Evolutionary conservation across 345 rosid genomes (phyloP), one percentile per base, ranked within the genome.

Genomic region (Dovyalis caffra): DNA sequence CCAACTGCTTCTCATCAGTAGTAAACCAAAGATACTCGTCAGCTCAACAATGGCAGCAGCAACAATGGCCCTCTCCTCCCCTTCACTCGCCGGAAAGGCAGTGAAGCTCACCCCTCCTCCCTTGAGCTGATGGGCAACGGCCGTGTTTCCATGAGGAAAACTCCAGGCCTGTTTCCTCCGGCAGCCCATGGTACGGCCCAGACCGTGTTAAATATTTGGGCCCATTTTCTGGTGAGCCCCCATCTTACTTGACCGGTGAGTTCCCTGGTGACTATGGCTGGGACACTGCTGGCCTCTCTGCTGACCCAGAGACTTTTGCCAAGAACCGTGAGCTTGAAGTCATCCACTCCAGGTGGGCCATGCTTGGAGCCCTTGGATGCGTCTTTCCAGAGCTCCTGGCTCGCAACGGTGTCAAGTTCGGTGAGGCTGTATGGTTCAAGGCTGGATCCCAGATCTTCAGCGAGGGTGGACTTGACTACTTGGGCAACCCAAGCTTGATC

Each of bases 241-340:
- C 82, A 15, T 51, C 53, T 49, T 82, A 78, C 77, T 45, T 82
- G 32, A 72, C 76, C 2, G 73, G 80, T 3, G 80, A 78, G 67
- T 75, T 78, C 67, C 85, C 82, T 1, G 76, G 82, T 0, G 82
- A 82, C 69, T 82, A 78, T 26, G 76, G 85, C 3, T 75, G 70
- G 85, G 85, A 78, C 82, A 78, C 76, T 2, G 80, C 80, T 8
- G 76, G 80, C 29, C 80, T 78, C 56, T 82, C 74, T 0, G 85
- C 78, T 3, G 78, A 69, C 57, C 78, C 82, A 0, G 82, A 78
- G 63, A 78, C 76, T 11, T 82, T 78, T 62, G 80, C 80, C 77
- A 76, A 82, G 70, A 73, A 78, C 77, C 72, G 81, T 16, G 81
- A 78, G 74, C 77, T 78, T 14, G 81, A 78, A 70, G 81, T 78